Conservation (phyloP, 116 monocot genomes). For the Phalaenopsis hybrid region DNA sequence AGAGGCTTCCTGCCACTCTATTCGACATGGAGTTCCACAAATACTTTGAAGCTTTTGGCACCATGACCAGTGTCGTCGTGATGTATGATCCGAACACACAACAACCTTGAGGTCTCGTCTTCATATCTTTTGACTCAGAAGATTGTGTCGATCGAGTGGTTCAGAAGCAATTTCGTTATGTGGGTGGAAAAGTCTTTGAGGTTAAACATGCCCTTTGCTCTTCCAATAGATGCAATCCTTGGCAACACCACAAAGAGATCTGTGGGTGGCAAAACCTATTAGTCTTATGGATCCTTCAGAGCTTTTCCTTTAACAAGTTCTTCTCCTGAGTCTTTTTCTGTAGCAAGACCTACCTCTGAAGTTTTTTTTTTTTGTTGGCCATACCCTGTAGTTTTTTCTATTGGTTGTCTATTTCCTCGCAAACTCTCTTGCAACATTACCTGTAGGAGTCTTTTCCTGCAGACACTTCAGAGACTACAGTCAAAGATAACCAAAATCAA, state of each 20-base stretch:
- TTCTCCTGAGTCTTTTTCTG: no score
- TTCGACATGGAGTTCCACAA: conserved; percentile 74
- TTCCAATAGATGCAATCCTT: conserved; percentile 74
- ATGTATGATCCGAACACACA: conserved; percentile 93
- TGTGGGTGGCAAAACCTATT: conserved; percentile 21
- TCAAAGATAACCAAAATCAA: no score
- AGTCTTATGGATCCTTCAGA: conserved; percentile 27
- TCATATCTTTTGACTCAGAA: conserved; percentile 82
- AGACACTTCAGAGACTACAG: no score
- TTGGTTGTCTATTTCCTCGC: no score
- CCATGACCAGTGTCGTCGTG: conserved; percentile 75
- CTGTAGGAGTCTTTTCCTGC: no score
- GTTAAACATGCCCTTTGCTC: conserved; percentile 18
- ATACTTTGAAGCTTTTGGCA: conserved; percentile 74
- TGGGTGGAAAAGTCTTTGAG: conserved; percentile 6
- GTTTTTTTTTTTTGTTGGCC: no score
- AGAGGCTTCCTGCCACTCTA: conserved; percentile 75
- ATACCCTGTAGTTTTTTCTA: no score
- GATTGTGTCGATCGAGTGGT: conserved; percentile 78
- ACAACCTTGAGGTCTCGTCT: conserved; percentile 82
- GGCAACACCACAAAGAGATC: conserved; percentile 3
- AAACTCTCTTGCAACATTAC: no score
- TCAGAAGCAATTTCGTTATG: conserved; percentile 77
- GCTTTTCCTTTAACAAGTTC: no score
- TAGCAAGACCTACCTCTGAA: no score